These are phyloP conservation scores for Crotalaria pallida DNA, from an alignment of 306 rosid genomes.

Conservation along the genomic window DNA sequence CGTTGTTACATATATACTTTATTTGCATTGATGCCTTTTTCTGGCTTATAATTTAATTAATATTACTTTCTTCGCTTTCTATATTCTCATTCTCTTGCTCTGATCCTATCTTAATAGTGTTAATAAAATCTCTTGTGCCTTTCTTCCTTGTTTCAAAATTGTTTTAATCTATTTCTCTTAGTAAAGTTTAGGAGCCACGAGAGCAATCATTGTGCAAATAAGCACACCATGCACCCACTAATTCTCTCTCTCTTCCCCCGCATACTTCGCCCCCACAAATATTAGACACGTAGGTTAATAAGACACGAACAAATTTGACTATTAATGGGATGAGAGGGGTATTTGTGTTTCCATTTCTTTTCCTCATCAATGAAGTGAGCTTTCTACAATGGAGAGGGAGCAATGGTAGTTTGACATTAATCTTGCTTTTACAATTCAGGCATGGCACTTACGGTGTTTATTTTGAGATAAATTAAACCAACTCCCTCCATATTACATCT, in stretches of 20 bases:
- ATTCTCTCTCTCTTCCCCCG: conserved; percentile 23
- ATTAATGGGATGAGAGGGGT: background rate
- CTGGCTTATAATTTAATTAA: conserved; percentile 31
- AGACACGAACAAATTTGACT: conserved; percentile 21
- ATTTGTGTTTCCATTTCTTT: conserved; percentile 11
- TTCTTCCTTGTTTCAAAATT: conserved; percentile 34
- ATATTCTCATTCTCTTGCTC: conserved; percentile 29
- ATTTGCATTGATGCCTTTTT: conserved; percentile 19
- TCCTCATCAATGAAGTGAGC: conserved; percentile 2
- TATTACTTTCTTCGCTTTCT: conserved; percentile 29
- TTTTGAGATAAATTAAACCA: background rate
- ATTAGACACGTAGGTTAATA: conserved; percentile 12
- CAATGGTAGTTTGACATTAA: background rate
- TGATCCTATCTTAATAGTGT: conserved; percentile 28
- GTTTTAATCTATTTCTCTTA: conserved; percentile 28
- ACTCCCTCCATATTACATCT: background rate
- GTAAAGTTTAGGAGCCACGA: conserved; percentile 72
- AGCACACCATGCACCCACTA: conserved; percentile 53
- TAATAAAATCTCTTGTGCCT: conserved; percentile 35
- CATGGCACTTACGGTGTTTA: background rate
- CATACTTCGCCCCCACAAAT: background rate
- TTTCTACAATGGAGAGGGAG: conserved; percentile 12
- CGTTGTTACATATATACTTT: too few relatives aligned
- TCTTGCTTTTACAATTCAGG: conserved; percentile 15
- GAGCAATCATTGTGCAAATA: conserved; percentile 79